Evolutionary conservation across 306 rosid species (phyloP).

Genomic region (Macrotyloma uniflorum): DNA sequence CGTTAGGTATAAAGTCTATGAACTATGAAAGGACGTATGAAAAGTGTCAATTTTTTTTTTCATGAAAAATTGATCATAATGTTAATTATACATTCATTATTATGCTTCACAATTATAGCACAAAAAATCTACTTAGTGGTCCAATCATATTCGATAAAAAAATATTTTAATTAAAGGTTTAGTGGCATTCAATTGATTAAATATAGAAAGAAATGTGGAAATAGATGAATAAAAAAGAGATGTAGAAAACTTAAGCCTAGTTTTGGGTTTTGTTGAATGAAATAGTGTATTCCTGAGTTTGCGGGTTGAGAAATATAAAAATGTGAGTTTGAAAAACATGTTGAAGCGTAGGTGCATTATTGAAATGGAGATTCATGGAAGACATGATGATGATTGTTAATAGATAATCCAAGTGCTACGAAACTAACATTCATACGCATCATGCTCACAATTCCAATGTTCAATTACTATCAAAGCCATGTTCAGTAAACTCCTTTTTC

Average conservation of each 20-base stretch:
- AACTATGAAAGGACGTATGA: slow-evolving; percentile 36
- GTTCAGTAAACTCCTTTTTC: slow-evolving; percentile 3
- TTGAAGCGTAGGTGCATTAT: neutral
- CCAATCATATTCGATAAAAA: neutral
- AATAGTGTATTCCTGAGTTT: no score
- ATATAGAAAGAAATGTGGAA: no score
- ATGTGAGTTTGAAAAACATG: slow-evolving; percentile 18
- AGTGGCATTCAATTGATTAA: no score
- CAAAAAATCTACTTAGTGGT: neutral
- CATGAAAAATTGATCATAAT: neutral
- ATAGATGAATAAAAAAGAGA: no score
- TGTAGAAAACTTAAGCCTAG: neutral
- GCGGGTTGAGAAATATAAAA: no score
- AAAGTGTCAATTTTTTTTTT: neutral
- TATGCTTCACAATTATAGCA: neutral
- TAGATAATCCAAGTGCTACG: slow-evolving; percentile 14
- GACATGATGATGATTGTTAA: neutral
- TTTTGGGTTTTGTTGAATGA: neutral
- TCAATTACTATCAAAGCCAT: slow-evolving; percentile 28
- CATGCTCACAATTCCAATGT: slow-evolving; percentile 27
- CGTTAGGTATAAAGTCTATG: slow-evolving; percentile 34
- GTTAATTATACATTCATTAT: neutral
- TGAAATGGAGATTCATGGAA: slow-evolving; percentile 1
- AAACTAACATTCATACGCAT: slow-evolving; percentile 29
- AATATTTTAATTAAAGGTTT: neutral